Evolutionary conservation across 2,329 filamentous ascomycete species (phyloP).

Genomic region (Dendryphion nanum): DNA sequence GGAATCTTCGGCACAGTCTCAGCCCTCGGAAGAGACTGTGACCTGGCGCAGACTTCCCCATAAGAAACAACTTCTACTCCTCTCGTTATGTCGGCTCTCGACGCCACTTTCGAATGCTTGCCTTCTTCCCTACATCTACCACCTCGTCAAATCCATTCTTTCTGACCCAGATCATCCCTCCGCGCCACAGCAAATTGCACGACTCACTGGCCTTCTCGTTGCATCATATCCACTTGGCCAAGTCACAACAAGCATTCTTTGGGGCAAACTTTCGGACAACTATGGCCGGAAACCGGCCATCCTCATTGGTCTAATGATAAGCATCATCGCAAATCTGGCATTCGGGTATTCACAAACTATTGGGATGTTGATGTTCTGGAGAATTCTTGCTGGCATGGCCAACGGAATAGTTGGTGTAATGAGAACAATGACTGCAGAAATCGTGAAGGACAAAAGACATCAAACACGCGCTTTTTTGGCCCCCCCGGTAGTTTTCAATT

Average conservation of each 20-base stretch:
- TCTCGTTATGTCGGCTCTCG: conserved; percentile 74
- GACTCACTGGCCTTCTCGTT: conserved; percentile 72
- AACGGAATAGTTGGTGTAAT: conserved; percentile 73
- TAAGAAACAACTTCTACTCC: conserved; percentile 72
- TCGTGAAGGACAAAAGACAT: conserved; percentile 64
- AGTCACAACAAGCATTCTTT: conserved; percentile 75
- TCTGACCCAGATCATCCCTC: conserved; percentile 46
- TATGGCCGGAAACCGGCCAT: conserved; percentile 73
- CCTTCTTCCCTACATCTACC: conserved; percentile 71
- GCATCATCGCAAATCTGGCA: conserved; percentile 60
- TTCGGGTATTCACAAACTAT: conserved; percentile 68
- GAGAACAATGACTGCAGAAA: conserved; percentile 71
- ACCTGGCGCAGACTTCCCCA: conserved; percentile 71
- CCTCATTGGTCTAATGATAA: conserved; percentile 70
- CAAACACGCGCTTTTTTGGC: conserved; percentile 55
- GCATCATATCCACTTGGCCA: conserved; percentile 78
- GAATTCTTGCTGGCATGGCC: conserved; percentile 62
- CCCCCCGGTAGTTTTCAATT: conserved; percentile 65
- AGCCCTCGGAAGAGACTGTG: no score
- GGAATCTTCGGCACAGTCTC: no score
- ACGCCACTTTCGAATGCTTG: conserved; percentile 75
- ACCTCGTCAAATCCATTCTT: conserved; percentile 72
- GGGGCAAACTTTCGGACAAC: conserved; percentile 68
- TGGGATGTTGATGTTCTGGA: conserved; percentile 60
- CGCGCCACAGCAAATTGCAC: conserved; percentile 62